Percentiles rank a stretch among this genome's conserved stretches.
Evolutionary conservation across 768 basidiomycete genomes (phyloP).

Genomic region (Phylloporus scabripes): DNA sequence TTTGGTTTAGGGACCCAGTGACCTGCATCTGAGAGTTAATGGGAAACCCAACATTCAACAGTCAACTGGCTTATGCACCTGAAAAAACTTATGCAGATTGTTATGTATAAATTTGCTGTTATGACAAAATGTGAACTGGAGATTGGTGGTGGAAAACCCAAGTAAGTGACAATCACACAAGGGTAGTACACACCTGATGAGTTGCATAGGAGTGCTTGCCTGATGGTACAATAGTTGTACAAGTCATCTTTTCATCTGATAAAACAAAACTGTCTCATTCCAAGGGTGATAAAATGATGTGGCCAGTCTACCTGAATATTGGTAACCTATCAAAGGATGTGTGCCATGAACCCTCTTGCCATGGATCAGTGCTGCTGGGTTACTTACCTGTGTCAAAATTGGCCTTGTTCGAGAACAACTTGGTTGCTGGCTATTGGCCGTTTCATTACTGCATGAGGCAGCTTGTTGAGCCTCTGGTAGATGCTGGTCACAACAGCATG

Average conservation of each 20-base stretch:
- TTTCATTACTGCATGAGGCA: constrained; percentile 9
- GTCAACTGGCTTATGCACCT: not conserved
- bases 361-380: not conserved
- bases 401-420: not conserved
- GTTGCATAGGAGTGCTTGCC: not conserved
- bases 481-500: too few relatives aligned
- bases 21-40: constrained; percentile 29
- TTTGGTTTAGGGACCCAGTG: constrained; percentile 30
- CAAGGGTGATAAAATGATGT: not conserved
- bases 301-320: constrained; percentile 6
- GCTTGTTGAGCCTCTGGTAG: not conserved
- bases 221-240: not conserved
- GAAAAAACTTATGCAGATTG: not conserved
- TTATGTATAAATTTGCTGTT: not conserved
- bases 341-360: not conserved
- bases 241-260: not conserved
- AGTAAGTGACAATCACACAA: not conserved
- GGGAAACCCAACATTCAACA: constrained; percentile 16
- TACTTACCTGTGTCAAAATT: constrained; percentile 4
- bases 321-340: not conserved
- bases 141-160: constrained; percentile 12
- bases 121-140: constrained; percentile 8
- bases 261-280: not conserved
- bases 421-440: not conserved
- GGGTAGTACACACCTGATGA: not conserved